Base-by-base conservation (phyloP, 2,329 filamentous ascomycete genomes). In the Curvularia sp. region DNA sequence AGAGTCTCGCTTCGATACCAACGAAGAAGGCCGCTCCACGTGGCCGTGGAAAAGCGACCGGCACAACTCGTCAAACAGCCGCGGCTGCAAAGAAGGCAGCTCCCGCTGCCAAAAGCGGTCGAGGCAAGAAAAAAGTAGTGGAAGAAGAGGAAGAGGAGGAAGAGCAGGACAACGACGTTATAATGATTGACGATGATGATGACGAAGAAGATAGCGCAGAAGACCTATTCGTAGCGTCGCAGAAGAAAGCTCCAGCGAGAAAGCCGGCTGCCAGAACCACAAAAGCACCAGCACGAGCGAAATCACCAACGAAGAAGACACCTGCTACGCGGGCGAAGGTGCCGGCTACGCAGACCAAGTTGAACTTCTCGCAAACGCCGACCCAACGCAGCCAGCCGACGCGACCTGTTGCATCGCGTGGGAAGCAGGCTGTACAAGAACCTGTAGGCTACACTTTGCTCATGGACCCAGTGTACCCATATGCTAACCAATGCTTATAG, bases 171-270 rank as follows among this genome's bases (percentile, higher is more conserved):
- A 71, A 75, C 45, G 76, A 79, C 49, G 74, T 76, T n/a, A 75
- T 79, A 57, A 73, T 78, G 65, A 76, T 82, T 23, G 80, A 81
- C 32, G 80, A 81, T 27, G 78, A 81, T 28, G 78, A 80, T 5
- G 80, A 79, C 23, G 71, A 81, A 21, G 71, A 81, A 23, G 82
- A 84, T 15, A 83, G 83, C 9, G 76, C 72, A n/a, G 72, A 78
- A 30, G 74, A 73, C 6, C 68, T 82, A 1, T 82, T 82, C 56
- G 77, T 81, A 43, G 75, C 67, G 46, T 65, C 71, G 49, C 45
- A 62, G 27, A 66, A 66, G 61, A 74, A 71, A 41, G 64, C 69
- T 5, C 63, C 71, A n/a, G 61, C 66, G 23, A 76, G 66, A 60
- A 76, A 74, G 55, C 8, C 66, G 9, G 46, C 64, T 18, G 59